Percentiles rank a stretch among this genome's conserved stretches.
These are phyloP conservation scores for Metschnikowia kunwiensis DNA, from an alignment of 805 yeast genomes.

Conservation along the genomic window DNA sequence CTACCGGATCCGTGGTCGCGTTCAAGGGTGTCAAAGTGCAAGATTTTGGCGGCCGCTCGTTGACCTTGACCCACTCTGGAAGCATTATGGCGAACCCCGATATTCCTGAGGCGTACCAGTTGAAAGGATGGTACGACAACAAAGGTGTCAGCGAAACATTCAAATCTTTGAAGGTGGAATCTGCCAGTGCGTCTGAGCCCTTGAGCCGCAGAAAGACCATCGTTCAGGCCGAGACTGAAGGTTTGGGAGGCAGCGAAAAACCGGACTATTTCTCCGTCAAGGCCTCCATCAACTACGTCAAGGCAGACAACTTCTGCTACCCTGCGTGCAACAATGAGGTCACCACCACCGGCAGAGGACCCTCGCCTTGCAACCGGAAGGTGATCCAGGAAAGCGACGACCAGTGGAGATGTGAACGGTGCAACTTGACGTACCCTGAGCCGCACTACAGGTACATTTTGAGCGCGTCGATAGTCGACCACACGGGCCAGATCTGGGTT, in stretches of 20 bases:
- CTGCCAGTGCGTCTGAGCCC: slow-evolving; percentile 27
- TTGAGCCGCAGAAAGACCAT: slow-evolving; percentile 64
- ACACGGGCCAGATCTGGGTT: slow-evolving; percentile 80
- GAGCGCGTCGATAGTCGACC: slow-evolving; percentile 73
- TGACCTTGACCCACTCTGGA: slow-evolving; percentile 78
- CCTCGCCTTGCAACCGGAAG: slow-evolving; percentile 67
- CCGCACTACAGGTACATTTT: slow-evolving; percentile 82
- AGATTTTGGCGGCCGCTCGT: slow-evolving; percentile 82
- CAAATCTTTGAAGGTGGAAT: slow-evolving; percentile 57
- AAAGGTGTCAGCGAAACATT: slow-evolving; percentile 65
- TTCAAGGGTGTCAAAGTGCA: slow-evolving; percentile 85
- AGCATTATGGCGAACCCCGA: slow-evolving; percentile 80
- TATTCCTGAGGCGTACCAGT: slow-evolving; percentile 76
- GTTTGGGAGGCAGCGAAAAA: slow-evolving; percentile 69
- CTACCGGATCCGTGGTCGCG: slow-evolving; percentile 83
- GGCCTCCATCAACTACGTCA: slow-evolving; percentile 69
- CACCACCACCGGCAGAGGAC: slow-evolving; percentile 27
- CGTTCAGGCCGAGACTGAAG: slow-evolving; percentile 58
- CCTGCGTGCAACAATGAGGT: slow-evolving; percentile 77
- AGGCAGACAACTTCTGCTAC: slow-evolving; percentile 76
- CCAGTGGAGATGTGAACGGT: slow-evolving; percentile 91
- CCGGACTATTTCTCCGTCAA: slow-evolving; percentile 76
- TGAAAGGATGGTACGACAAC: slow-evolving; percentile 94
- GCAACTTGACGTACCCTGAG: slow-evolving; percentile 62
- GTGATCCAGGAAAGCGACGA: slow-evolving; percentile 68